These are phyloP conservation scores for Fusarium secorum DNA, from an alignment of 2,329 filamentous ascomycete species.

Conservation along the genomic window DNA sequence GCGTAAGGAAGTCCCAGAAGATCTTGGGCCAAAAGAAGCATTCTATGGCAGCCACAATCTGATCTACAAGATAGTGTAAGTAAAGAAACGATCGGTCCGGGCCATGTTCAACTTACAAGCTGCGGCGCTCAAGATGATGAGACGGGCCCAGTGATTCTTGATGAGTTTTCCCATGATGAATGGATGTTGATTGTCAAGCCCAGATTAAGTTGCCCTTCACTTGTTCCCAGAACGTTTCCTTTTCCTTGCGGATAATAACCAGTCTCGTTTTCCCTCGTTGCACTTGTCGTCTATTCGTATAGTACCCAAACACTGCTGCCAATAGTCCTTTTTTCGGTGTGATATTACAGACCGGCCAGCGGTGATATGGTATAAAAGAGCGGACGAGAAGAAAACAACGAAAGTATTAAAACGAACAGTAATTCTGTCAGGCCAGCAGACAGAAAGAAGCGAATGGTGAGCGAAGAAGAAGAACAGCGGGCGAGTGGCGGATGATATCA, in stretches of 20 bases:
- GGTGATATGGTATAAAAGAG: slow-evolving; percentile 12
- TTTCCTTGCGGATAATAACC: slow-evolving; percentile 9
- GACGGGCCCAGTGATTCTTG: slow-evolving; percentile 98
- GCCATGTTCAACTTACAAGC: slow-evolving; percentile 63
- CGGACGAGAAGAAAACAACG: slow-evolving; percentile 8
- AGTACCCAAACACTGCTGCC: slow-evolving; percentile 19
- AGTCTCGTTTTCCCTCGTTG: slow-evolving; percentile 7
- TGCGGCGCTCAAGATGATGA: slow-evolving; percentile 89
- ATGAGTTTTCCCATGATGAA: slow-evolving; percentile 90
- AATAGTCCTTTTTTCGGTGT: slow-evolving; percentile 6
- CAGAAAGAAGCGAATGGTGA: slow-evolving; percentile 24
- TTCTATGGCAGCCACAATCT: slow-evolving; percentile 83
- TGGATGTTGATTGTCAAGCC: slow-evolving; percentile 9
- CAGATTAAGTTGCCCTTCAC: slow-evolving; percentile 22
- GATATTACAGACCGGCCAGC: slow-evolving; percentile 35
- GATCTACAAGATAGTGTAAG: slow-evolving; percentile 68
- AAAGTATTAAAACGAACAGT: slow-evolving; percentile 17
- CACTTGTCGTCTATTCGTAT: slow-evolving; percentile 16
- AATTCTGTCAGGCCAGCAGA: slow-evolving; percentile 34
- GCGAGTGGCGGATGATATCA: slow-evolving; percentile 19
- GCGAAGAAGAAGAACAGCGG: slow-evolving; percentile 10
- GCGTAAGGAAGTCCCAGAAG: slow-evolving; percentile 96
- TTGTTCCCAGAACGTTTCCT: not conserved
- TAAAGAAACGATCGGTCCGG: not conserved
- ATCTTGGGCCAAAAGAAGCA: slow-evolving; percentile 99